Evolutionary conservation across 2,329 filamentous ascomycete genomes (phyloP), one percentile per base, ranked within the genome.

Genomic region (Orbilia quercus): DNA sequence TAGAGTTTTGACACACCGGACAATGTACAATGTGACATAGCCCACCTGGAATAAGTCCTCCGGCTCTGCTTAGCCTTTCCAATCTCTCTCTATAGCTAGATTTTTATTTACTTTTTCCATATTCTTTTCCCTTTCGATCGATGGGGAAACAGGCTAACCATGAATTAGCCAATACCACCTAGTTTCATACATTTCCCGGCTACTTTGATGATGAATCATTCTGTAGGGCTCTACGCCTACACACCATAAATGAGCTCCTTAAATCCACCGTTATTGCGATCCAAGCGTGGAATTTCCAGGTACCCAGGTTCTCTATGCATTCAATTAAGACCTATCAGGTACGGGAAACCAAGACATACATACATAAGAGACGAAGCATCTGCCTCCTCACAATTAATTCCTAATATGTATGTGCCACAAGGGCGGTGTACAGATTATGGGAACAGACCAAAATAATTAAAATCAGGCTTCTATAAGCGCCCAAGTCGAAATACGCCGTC

Each of bases 271-370:
- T 71, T 62, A 5, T 62, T 31, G 42, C 45, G 34, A 71, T 63
- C 57, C 57, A 58, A 44, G 66, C 44, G 31, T 47, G 50, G 45
- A 28, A 58, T 40, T 50, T 34, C 50, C 18, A 36, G 58, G 12
- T 57, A 28, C 34, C 14, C 42, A 22, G 34, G 34, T 31, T 9
- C 28, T 9, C 28, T 48, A 63, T 55, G 44, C 34, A 55, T 48
- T 40, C 34, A 4, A 22, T 65, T 45, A 34, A 71, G 44, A 53
- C 66, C 66, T 71, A 71, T 71, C 66, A 64, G 51, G 45, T 63
- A 63, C 42, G 36, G 38, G 48, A 44, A 57, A 71, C 45, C 60
- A 45, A 71, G 66, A 71, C 66, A 71, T 71, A 63, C 57, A 62
- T 70, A 50, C n/a, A n/a, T n/a, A 63, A 63, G 16, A 34, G 20